Percentiles rank a stretch among this genome's conserved stretches.
Conservation (phyloP, 2,329 filamentous ascomycete genomes). For the Venturia aucupariae region DNA sequence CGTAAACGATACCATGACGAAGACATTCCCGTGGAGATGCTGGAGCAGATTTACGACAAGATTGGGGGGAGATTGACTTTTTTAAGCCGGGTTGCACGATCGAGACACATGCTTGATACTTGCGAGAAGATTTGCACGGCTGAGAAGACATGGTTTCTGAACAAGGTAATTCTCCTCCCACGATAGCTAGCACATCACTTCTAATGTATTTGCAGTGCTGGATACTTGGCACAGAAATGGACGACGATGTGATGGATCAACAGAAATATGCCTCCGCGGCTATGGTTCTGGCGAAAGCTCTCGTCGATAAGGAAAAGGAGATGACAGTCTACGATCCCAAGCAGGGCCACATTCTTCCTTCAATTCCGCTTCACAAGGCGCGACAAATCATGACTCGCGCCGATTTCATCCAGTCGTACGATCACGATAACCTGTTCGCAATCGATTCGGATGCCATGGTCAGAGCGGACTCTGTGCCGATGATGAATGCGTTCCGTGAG, state of each 20-base stretch:
- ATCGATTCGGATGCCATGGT: conserved; percentile 84
- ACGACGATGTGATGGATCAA: conserved; percentile 97
- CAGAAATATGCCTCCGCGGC: conserved; percentile 92
- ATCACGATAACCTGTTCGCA: conserved; percentile 89
- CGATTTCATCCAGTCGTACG: conserved; percentile 88
- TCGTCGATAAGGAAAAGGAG: conserved; percentile 75
- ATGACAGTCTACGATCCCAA: conserved; percentile 54
- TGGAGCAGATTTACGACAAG: conserved; percentile 73
- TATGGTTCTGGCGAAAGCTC: conserved; percentile 83
- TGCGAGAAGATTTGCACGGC: conserved; percentile 63
- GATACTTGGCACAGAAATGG: conserved; percentile 68
- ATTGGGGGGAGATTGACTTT: conserved; percentile 86
- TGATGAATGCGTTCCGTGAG: conserved; percentile 84
- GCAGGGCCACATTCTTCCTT: conserved; percentile 65
- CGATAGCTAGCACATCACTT: not conserved
- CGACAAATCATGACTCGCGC: conserved; percentile 48
- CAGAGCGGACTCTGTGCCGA: conserved; percentile 86
- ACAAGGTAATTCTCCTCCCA: conserved; percentile 36
- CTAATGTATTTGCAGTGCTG: conserved; percentile 42
- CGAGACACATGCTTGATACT: conserved; percentile 65
- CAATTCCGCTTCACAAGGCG: conserved; percentile 71
- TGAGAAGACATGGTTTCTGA: conserved; percentile 72
- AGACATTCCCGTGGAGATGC: conserved; percentile 40
- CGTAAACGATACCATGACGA: conserved; percentile 70
- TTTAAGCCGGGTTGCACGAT: conserved; percentile 83